Percentiles rank a stretch among this genome's conserved stretches.
Evolutionary conservation across 2,329 filamentous ascomycete genomes (phyloP).

Genomic region (Trichoderma afroharzianum): DNA sequence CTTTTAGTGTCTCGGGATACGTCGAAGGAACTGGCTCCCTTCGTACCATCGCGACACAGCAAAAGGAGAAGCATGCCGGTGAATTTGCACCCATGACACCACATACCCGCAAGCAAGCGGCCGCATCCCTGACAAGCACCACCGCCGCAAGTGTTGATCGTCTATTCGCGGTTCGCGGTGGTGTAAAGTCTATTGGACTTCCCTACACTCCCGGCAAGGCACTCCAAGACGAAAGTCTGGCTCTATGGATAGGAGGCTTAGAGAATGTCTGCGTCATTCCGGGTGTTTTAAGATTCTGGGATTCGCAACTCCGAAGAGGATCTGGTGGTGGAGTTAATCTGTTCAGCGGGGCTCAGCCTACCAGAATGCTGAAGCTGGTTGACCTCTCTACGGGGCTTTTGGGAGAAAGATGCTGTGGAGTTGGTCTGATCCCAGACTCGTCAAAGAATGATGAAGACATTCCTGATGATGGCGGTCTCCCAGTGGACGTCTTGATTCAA

Average conservation of each 20-base stretch:
- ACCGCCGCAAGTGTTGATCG: conserved; percentile 46
- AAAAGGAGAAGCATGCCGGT: conserved; percentile 37
- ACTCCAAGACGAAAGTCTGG: conserved; percentile 50
- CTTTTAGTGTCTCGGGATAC: conserved; percentile 56
- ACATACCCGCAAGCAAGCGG: conserved; percentile 53
- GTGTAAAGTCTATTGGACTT: conserved; percentile 48
- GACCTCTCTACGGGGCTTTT: conserved; percentile 52
- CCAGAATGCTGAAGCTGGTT: conserved; percentile 52
- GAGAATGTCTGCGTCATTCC: conserved; percentile 58
- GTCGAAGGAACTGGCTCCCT: conserved; percentile 58
- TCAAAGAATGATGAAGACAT: conserved; percentile 22
- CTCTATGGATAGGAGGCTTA: conserved; percentile 54
- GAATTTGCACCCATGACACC: conserved; percentile 64
- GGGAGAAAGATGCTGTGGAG: conserved; percentile 54
- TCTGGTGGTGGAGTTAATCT: conserved; percentile 50
- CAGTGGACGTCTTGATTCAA: conserved; percentile 51
- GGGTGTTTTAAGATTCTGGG: conserved; percentile 55
- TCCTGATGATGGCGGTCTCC: conserved; percentile 39
- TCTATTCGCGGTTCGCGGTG: conserved; percentile 49
- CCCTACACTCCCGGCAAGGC: conserved; percentile 39
- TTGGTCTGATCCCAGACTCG: conserved; percentile 43
- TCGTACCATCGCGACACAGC: conserved; percentile 37
- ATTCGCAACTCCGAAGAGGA: conserved; percentile 52
- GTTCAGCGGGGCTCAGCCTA: conserved; percentile 53
- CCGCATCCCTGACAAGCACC: conserved; percentile 38